Conservation (phyloP, 2,329 filamentous ascomycete genomes). For the Fusarium temperatum region DNA sequence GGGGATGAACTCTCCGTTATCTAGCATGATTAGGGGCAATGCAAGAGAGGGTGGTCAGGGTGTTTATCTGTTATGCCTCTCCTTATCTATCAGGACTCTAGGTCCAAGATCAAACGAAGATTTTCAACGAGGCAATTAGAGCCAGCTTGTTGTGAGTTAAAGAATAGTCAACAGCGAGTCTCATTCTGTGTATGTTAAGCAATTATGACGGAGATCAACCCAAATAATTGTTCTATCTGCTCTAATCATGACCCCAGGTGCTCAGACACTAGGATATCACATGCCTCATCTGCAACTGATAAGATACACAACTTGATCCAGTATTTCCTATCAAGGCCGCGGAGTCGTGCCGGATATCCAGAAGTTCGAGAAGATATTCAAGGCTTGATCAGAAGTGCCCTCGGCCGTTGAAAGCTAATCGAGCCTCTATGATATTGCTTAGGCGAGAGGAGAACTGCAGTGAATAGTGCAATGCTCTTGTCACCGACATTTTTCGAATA, state of each 20-base stretch:
- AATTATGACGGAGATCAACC: background rate
- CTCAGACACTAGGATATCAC: background rate
- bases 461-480: background rate
- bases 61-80: constrained; percentile 27
- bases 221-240: background rate
- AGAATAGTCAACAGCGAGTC: background rate
- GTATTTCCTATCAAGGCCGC: background rate
- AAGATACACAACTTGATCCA: background rate
- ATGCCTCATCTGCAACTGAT: background rate
- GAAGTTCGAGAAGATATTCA: background rate
- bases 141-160: background rate
- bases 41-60: constrained; percentile 8
- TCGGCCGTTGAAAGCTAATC: background rate
- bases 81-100: constrained; percentile 10
- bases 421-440: background rate
- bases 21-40: constrained; percentile 9
- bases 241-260: background rate
- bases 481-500: background rate
- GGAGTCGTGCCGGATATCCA: background rate
- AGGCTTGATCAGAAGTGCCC: background rate
- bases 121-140: background rate
- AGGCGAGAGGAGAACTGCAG: background rate
- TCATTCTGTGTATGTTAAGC: background rate
- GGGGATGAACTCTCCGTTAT: constrained; percentile 20
- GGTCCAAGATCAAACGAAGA: background rate